Base-by-base conservation (phyloP, 1,139 yeast genomes). In the Yamadazyma dendronema region DNA sequence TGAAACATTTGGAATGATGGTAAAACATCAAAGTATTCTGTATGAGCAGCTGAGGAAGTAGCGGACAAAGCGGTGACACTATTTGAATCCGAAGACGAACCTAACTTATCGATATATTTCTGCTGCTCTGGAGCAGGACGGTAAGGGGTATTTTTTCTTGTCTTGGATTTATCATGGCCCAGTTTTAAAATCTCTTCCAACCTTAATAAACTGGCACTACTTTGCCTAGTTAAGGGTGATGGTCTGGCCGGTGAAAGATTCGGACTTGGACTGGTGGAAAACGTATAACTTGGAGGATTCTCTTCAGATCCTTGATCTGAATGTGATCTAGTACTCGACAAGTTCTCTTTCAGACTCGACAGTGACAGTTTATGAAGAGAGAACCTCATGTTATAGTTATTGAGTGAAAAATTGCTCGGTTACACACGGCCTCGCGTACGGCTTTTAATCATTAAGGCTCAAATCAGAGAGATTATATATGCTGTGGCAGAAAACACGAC, bases 1-100 rank as follows among this genome's bases (percentile, higher is more conserved):
- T 74, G 79, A 47, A 74, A 78, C 81, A 79, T 77, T 47, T 78
- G 83, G 51, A 79, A 80, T 2, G 84, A 77, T 1, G 85, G 85
- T 31, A 79, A 55, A 3, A 79, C 70, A 49, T 79, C 84, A 46
- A 70, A 71, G 47, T 68, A 70, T 40, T 69, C 74, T 0, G 74
- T 69, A 29, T 65, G 70, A 2, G 69, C 52, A 27, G 59, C 51
- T 2, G 71, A 57, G 1, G 58, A 41, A 3, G 53, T 45, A 4
- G 65, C 44, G 1, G 61, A 47, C 26, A 62, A 43, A 5, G 59
- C 39, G 4, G 57, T 44, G 4, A 53, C 45, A 4, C 53, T 40
- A 19, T 19, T 19, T 6, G 22, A n/a, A n/a, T n/a, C n/a, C n/a
- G n/a, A 19, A 2, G 53, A 35, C 4, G 50, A 41, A 6, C 46